phyloP scores from a whole-genome alignment of 2,329 filamentous ascomycete species.

The Fusarium succisae region DNA sequence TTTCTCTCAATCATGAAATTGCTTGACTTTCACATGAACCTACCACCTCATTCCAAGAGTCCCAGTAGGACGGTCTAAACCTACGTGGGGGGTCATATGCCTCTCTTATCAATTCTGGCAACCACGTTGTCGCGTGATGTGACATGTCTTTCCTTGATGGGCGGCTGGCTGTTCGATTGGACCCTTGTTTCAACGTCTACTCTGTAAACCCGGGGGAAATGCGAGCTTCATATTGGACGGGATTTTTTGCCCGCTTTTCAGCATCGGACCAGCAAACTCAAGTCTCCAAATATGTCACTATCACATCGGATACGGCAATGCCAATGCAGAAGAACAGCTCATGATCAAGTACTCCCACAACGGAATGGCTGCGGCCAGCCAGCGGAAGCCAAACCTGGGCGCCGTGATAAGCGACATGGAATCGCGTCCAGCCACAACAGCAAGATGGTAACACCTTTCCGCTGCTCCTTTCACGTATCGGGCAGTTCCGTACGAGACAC shows the following conservation, averaged over 20 bases:
- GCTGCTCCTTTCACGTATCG: conserved; percentile 17
- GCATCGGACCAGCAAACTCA: conserved; percentile 24
- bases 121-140: conserved; percentile 41
- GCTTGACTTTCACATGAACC: not conserved
- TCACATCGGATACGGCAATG: not conserved
- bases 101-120: conserved; percentile 29
- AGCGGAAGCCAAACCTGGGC: not conserved
- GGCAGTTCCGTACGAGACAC: conserved; percentile 20
- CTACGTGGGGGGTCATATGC: conserved; percentile 20
- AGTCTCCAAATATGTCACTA: not conserved
- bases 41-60: conserved; percentile 9
- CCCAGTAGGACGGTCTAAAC: conserved; percentile 29
- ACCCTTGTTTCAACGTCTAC: conserved; percentile 29
- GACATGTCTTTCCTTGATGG: conserved; percentile 5
- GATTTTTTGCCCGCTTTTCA: conserved; percentile 13
- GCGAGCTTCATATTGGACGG: conserved; percentile 33
- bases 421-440: conserved; percentile 11
- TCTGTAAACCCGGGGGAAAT: conserved; percentile 38
- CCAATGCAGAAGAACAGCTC: not conserved
- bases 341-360: not conserved
- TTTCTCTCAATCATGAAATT: not conserved
- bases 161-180: conserved; percentile 16
- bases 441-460: conserved; percentile 16
- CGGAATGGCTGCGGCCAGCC: not conserved
- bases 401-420: conserved; percentile 1